Conservation (phyloP, 208 protist genomes). For the Tritrichomonas foetus region DNA sequence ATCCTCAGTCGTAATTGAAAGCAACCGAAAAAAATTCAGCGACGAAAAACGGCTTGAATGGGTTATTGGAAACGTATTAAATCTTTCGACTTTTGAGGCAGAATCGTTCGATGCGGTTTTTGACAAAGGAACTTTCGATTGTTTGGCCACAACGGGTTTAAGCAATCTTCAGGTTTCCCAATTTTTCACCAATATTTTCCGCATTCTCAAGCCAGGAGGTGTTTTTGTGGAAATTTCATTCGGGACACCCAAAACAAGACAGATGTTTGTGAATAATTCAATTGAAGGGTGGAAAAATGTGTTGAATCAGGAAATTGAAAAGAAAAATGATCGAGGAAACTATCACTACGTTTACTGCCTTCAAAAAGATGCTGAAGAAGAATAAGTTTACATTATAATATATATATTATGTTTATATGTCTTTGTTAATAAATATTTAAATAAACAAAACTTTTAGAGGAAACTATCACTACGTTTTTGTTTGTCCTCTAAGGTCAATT, state of each 20-base stretch:
- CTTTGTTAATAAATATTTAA: too few species aligned
- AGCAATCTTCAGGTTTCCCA: neutral
- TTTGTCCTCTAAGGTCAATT: too few species aligned
- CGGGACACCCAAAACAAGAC: neutral
- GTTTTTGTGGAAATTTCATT: neutral
- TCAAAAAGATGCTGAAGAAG: too few species aligned
- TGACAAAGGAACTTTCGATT: conserved; percentile 1
- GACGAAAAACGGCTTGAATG: neutral
- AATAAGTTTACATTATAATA: too few species aligned
- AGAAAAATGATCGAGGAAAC: too few species aligned
- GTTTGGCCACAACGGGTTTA: neutral
- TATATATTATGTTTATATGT: too few species aligned
- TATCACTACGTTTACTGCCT: too few species aligned
- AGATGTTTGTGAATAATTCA: neutral
- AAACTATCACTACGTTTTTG: too few species aligned
- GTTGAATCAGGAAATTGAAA: too few species aligned
- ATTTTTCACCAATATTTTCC: neutral
- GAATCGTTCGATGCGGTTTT: conserved; percentile 9
- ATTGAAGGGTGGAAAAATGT: neutral
- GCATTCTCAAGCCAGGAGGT: neutral
- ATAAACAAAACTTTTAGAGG: too few species aligned
- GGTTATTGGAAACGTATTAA: neutral
- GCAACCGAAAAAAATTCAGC: neutral
- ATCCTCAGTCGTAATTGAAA: neutral
- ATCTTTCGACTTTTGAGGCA: neutral